Evolutionary conservation across 2,329 filamentous ascomycete species (phyloP).

Genomic region (Biscogniauxia mediterranea): DNA sequence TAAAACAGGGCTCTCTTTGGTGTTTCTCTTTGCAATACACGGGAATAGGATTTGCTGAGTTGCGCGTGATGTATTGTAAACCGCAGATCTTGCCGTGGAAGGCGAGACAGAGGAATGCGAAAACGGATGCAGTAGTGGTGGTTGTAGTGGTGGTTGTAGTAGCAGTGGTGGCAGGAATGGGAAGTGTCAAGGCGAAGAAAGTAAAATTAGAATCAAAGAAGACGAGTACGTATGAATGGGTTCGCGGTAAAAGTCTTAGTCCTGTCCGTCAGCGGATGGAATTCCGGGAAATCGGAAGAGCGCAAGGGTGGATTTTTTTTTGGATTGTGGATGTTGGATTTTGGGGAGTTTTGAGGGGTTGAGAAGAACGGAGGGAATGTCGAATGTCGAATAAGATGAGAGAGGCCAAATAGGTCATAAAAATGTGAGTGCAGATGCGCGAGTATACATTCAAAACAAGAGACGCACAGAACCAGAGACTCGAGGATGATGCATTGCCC

Average conservation of each 20-base stretch:
- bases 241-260: slow-evolving; percentile 19
- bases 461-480: not conserved
- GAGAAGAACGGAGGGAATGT: slow-evolving; percentile 9
- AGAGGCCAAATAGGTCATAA: not conserved
- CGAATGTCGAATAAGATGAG: slow-evolving; percentile 11
- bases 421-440: not conserved
- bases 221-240: not conserved
- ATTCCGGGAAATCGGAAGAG: slow-evolving; percentile 35
- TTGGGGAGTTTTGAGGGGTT: slow-evolving; percentile 19
- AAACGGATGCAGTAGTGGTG: not conserved
- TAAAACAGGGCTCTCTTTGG: too few species aligned
- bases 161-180: not conserved
- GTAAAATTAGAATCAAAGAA: not conserved
- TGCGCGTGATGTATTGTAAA: not conserved
- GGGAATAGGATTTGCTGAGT: too few species aligned
- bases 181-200: slow-evolving; percentile 3
- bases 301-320: slow-evolving; percentile 20
- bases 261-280: slow-evolving; percentile 16
- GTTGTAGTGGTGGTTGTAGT: not conserved
- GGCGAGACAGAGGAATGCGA: not conserved
- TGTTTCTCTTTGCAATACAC: too few species aligned
- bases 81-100: not conserved
- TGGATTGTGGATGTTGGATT: not conserved
- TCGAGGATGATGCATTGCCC: not conserved
- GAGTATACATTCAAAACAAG: not conserved